Conservation (phyloP, 495 filamentous ascomycete genomes). For the Aspergillus heteromorphus region DNA sequence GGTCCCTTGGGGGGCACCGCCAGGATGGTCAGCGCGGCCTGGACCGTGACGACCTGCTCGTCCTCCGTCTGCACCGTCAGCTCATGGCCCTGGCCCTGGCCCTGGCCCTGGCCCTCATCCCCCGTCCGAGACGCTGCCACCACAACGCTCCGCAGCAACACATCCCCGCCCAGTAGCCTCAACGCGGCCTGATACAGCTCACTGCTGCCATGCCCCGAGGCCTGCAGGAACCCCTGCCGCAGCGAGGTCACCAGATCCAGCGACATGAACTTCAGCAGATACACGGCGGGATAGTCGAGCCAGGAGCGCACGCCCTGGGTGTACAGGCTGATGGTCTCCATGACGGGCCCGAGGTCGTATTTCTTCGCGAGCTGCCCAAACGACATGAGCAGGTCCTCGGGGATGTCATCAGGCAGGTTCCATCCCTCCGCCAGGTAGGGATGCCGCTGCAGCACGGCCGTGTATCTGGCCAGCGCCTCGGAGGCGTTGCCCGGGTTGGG, state of each 20-base stretch:
- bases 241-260: not conserved
- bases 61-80: not conserved
- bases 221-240: not conserved
- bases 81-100: no score
- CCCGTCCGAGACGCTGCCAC: not conserved
- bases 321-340: constrained; percentile 7
- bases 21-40: not conserved
- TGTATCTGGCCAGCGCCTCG: constrained; percentile 14
- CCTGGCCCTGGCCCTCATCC: no score
- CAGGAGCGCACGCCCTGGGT: constrained; percentile 30
- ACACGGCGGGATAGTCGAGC: constrained; percentile 18
- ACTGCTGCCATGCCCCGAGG: not conserved
- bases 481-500: not conserved
- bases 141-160: constrained; percentile 11
- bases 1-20: not conserved
- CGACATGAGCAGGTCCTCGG: constrained; percentile 43
- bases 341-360: constrained; percentile 24
- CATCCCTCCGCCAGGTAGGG: constrained; percentile 36
- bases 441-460: constrained; percentile 27
- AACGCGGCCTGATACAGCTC: constrained; percentile 1
- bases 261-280: constrained; percentile 10
- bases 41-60: not conserved
- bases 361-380: constrained; percentile 42
- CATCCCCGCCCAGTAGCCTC: constrained; percentile 5
- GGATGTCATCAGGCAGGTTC: constrained; percentile 39